These are phyloP conservation scores for Cyberlindnera japonica DNA, from an alignment of 805 yeast genomes.

Conservation along the genomic window DNA sequence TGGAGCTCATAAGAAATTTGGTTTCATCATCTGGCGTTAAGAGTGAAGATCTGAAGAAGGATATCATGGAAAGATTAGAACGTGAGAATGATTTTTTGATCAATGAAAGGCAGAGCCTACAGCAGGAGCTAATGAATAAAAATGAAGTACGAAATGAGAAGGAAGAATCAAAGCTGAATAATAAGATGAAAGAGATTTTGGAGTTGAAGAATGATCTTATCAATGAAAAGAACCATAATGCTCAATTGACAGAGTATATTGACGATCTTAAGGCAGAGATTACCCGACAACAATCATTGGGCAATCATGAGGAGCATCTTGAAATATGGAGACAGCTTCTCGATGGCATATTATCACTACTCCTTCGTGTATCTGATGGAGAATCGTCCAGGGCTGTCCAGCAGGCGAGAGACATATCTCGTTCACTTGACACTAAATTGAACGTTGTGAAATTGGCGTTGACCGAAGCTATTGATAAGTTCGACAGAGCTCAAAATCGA, in stretches of 20 bases:
- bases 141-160: not conserved
- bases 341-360: slow-evolving; percentile 15
- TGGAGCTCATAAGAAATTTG: slow-evolving; percentile 28
- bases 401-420: slow-evolving; percentile 20
- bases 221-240: slow-evolving; percentile 18
- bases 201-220: slow-evolving; percentile 28
- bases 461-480: slow-evolving; percentile 15
- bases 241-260: slow-evolving; percentile 24
- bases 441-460: slow-evolving; percentile 19
- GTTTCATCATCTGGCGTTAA: slow-evolving; percentile 19
- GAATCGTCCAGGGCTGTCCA: slow-evolving; percentile 20
- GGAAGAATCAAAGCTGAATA: slow-evolving; percentile 13
- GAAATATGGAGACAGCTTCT: slow-evolving; percentile 14
- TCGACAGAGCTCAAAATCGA: not conserved
- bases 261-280: slow-evolving; percentile 23
- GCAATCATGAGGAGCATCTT: slow-evolving; percentile 5
- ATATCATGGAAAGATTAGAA: slow-evolving; percentile 22
- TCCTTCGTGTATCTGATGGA: slow-evolving; percentile 13
- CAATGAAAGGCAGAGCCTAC: slow-evolving; percentile 18
- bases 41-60: slow-evolving; percentile 21
- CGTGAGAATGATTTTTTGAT: slow-evolving; percentile 20
- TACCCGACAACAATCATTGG: slow-evolving; percentile 4
- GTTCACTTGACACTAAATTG: slow-evolving; percentile 23
- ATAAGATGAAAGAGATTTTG: slow-evolving; percentile 23
- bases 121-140: slow-evolving; percentile 16